phyloP scores from a whole-genome alignment of 2,329 filamentous ascomycete genomes.

The Nakataea oryzae region DNA sequence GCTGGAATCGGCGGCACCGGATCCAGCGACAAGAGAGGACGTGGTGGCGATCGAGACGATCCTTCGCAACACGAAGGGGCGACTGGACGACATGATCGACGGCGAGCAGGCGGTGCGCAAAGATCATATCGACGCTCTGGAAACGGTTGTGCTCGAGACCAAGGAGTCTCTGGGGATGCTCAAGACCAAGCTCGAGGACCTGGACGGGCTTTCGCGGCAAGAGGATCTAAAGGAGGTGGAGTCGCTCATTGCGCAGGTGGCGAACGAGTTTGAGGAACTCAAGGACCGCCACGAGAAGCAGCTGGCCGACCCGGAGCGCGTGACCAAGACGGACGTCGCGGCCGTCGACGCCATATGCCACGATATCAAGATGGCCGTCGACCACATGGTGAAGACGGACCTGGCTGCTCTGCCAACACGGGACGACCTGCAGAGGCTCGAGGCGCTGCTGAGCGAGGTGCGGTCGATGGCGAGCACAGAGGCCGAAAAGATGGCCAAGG shows the following conservation, averaged over 20 bases:
- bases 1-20: conserved; percentile 19
- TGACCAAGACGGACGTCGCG: conserved; percentile 75
- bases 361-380: conserved; percentile 74
- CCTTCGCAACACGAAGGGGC: conserved; percentile 78
- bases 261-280: conserved; percentile 64
- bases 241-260: conserved; percentile 68
- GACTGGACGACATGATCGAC: conserved; percentile 71
- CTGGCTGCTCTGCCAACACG: conserved; percentile 63
- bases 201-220: conserved; percentile 45
- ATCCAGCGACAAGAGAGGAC: conserved; percentile 66
- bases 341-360: conserved; percentile 70
- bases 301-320: conserved; percentile 47
- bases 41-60: conserved; percentile 86
- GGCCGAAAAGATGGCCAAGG: conserved; percentile 64
- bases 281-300: conserved; percentile 45
- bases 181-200: conserved; percentile 24
- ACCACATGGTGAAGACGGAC: conserved; percentile 62
- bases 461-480: conserved; percentile 54
- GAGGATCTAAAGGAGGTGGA: conserved; percentile 72
- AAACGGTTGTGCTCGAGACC: conserved; percentile 58
- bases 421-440: conserved; percentile 63
- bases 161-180: conserved; percentile 55
- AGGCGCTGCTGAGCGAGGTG: conserved; percentile 57
- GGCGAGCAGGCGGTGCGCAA: conserved; percentile 60
- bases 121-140: conserved; percentile 55